Conservation (phyloP, 2,329 filamentous ascomycete genomes). For the Xylogone sp. region DNA sequence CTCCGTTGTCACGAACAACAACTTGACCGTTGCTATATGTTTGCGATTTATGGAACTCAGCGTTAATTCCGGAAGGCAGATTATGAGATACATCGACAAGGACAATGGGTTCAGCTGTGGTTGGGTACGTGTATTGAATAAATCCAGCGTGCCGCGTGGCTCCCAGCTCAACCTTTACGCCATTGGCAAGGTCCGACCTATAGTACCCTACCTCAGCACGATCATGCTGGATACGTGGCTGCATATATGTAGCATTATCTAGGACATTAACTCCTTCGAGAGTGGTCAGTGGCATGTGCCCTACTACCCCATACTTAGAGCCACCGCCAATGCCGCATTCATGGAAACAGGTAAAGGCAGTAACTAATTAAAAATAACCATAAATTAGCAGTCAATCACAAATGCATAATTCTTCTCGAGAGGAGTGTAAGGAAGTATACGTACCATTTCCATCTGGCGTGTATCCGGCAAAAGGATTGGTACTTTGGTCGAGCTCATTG, state of each 20-base stretch:
- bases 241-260: slow-evolving; percentile 46
- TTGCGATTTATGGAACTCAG: slow-evolving; percentile 25
- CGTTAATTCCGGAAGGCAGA: slow-evolving; percentile 36
- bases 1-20: slow-evolving; percentile 32
- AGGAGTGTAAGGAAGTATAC: neutral
- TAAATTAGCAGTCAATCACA: too few species aligned
- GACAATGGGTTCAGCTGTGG: slow-evolving; percentile 28
- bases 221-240: slow-evolving; percentile 33
- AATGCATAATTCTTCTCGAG: neutral
- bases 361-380: slow-evolving; percentile 27
- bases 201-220: slow-evolving; percentile 50
- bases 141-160: slow-evolving; percentile 47
- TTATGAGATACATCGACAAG: slow-evolving; percentile 46
- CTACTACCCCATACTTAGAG: slow-evolving; percentile 54
- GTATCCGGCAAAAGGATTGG: slow-evolving; percentile 28
- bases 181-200: slow-evolving; percentile 44
- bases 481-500: neutral
- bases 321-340: slow-evolving; percentile 54
- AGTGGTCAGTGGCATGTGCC: slow-evolving; percentile 41
- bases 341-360: slow-evolving; percentile 49
- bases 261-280: slow-evolving; percentile 40
- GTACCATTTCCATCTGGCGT: slow-evolving; percentile 33
- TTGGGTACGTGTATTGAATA: slow-evolving; percentile 47
- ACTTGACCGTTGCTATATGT: slow-evolving; percentile 38
- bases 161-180: slow-evolving; percentile 44